Base-by-base conservation (phyloP, 225 moss, liverwort and hornwort species). In the Physcomitrium patens region DNA sequence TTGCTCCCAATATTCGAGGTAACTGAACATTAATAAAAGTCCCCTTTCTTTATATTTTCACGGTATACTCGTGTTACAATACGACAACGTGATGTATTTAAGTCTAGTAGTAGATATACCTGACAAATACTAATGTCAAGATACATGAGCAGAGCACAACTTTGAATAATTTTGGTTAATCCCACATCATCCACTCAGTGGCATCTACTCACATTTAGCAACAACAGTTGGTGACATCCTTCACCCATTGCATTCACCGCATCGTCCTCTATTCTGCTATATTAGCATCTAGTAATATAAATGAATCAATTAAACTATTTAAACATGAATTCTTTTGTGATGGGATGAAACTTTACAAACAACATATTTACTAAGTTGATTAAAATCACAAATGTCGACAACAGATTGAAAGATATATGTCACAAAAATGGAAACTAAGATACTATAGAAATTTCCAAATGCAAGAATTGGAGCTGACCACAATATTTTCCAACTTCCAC, bases 111-210 rank as follows among this genome's bases (percentile, higher is more conserved):
- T 24, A 15, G 62, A 63, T 50, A 67, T 45, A 92, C 92, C 92
- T 92, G 89, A 70, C 92, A 92, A 31, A 88, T 86, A 71, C 90
- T 88, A 71, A 92, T 81, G 67, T 92, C 92, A 16, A 92, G 86
- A 72, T 88, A 84, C 58, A 83, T 64, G 24, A 92, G 88, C 1
- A 80, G 79, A 37, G 90, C 86, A 62, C 92, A 92, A 69, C 92
- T 88, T 79, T 76, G 83, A 43, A 90, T 90, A 77, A 92, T 88
- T 76, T 77, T 84, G 53, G 79, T 69, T 55, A 92, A 81, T 41
- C 90, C 92, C 66, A 77, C 65, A 63, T 92, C 88, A 10, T 86
- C 88, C 73, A 92, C 86, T 44, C 86, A 84, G 68, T 86, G 86
- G 67, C 90, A 90, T 24, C 90, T 90, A 76, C 90, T 92, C 77